These are phyloP conservation scores for Aspergillus flavus DNA, from an alignment of 2,329 filamentous ascomycete species.

Conservation along the genomic window DNA sequence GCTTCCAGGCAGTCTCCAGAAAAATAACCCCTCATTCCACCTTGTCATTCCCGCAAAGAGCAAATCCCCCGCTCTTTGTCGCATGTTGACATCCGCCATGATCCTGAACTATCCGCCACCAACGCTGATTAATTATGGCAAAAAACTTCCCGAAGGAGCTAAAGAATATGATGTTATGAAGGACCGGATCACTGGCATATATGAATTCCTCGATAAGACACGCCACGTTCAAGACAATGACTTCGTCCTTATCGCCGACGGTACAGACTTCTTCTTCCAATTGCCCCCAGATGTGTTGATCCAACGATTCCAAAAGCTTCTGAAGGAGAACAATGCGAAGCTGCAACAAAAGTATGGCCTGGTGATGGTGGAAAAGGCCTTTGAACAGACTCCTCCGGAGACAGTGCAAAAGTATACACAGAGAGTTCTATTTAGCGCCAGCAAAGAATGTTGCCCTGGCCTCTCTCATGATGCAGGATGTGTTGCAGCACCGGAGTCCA, in stretches of 20 bases:
- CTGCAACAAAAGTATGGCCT: slow-evolving; percentile 54
- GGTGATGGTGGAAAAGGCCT: slow-evolving; percentile 25
- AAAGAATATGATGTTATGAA: slow-evolving; percentile 47
- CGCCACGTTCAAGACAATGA: slow-evolving; percentile 59
- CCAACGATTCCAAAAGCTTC: slow-evolving; percentile 60
- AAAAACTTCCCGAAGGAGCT: slow-evolving; percentile 26
- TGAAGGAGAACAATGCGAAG: slow-evolving; percentile 56
- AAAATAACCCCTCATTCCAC: slow-evolving; percentile 52
- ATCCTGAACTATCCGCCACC: slow-evolving; percentile 63
- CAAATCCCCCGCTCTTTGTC: slow-evolving; percentile 57
- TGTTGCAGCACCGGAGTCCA: slow-evolving; percentile 54
- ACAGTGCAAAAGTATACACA: slow-evolving; percentile 51
- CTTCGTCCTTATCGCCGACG: slow-evolving; percentile 65
- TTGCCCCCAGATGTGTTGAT: slow-evolving; percentile 66
- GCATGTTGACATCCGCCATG: slow-evolving; percentile 59
- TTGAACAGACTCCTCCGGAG: slow-evolving; percentile 23
- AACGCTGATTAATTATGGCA: slow-evolving; percentile 53
- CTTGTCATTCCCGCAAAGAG: slow-evolving; percentile 56
- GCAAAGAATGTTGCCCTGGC: slow-evolving; percentile 55
- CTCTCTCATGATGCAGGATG: slow-evolving; percentile 52
- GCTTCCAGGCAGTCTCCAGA: slow-evolving; percentile 35
- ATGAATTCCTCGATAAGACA: slow-evolving; percentile 52
- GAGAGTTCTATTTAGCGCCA: slow-evolving; percentile 58
- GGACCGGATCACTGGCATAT: slow-evolving; percentile 48
- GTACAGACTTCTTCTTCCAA: slow-evolving; percentile 67